phyloP scores from a whole-genome alignment of 1,139 yeast genomes.

The Candida sp. region DNA sequence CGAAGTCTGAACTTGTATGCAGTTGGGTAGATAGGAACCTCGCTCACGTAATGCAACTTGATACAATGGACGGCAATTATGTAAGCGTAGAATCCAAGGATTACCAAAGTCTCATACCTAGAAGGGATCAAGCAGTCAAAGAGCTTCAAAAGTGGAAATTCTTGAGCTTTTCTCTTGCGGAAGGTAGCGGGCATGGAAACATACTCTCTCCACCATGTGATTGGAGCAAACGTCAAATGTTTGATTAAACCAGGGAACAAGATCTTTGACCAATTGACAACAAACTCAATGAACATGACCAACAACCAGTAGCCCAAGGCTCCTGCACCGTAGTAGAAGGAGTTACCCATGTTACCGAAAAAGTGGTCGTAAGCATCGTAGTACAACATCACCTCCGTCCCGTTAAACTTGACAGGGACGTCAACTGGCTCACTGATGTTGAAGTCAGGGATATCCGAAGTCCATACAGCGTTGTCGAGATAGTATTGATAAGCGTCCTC shows the following conservation, averaged over 20 bases:
- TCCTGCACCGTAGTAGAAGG: constrained; percentile 54
- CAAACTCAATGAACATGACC: constrained; percentile 41
- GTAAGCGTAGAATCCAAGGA: constrained; percentile 45
- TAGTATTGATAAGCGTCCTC: constrained; percentile 20
- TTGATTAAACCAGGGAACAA: constrained; percentile 28
- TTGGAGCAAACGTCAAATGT: constrained; percentile 23
- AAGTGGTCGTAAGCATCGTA: constrained; percentile 17
- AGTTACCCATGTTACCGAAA: constrained; percentile 37
- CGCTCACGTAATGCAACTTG: constrained; percentile 20
- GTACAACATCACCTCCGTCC: constrained; percentile 12
- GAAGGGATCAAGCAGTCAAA: constrained; percentile 31
- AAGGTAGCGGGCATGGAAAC: constrained; percentile 33
- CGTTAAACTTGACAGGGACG: constrained; percentile 25
- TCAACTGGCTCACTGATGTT: constrained; percentile 21
- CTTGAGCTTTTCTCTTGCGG: constrained; percentile 25
- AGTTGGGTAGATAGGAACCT: not conserved
- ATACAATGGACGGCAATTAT: constrained; percentile 40
- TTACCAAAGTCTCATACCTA: constrained; percentile 23
- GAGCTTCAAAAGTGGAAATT: constrained; percentile 19
- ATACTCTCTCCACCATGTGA: constrained; percentile 29
- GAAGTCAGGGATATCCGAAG: constrained; percentile 23
- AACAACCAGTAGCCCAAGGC: constrained; percentile 53
- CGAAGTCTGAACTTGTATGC: no score
- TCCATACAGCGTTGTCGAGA: constrained; percentile 19
- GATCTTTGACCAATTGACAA: constrained; percentile 43